Evolutionary conservation across 768 basidiomycete species (phyloP).

Genomic region (Podaxis sp.): DNA sequence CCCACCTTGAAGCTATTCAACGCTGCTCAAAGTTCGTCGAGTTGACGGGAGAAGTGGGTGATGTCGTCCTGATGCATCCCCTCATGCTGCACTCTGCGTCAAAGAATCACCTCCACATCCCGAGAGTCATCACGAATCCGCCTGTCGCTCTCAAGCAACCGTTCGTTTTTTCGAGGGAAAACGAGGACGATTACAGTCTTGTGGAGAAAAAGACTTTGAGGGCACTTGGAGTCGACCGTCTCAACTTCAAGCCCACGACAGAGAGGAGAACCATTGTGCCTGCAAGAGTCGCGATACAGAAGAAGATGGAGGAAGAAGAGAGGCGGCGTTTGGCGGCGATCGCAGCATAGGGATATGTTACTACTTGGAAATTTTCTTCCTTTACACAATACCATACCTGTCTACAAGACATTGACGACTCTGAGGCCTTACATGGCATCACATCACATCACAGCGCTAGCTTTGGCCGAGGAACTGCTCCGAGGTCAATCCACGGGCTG

Average conservation of each 20-base stretch:
- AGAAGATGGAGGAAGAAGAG: constrained; percentile 50
- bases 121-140: constrained; percentile 65
- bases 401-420: not conserved
- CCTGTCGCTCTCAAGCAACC: constrained; percentile 54
- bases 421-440: not conserved
- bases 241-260: constrained; percentile 45
- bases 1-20: constrained; percentile 42
- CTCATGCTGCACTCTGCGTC: constrained; percentile 66
- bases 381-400: not conserved
- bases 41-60: constrained; percentile 59
- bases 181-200: constrained; percentile 48
- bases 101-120: constrained; percentile 53
- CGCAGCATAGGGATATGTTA: not conserved
- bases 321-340: constrained; percentile 33
- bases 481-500: no score
- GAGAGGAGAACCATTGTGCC: constrained; percentile 49
- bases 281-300: constrained; percentile 38
- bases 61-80: constrained; percentile 62
- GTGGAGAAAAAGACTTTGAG: constrained; percentile 59
- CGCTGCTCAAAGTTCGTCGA: constrained; percentile 45
- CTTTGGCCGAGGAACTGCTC: no score
- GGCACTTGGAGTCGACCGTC: constrained; percentile 45
- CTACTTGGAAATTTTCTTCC: not conserved
- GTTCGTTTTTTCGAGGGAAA: constrained; percentile 47
- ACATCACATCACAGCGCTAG: no score